phyloP scores from a whole-genome alignment of 192 early-diverging fungal genomes.

The Martensiomyces pterosporus region DNA sequence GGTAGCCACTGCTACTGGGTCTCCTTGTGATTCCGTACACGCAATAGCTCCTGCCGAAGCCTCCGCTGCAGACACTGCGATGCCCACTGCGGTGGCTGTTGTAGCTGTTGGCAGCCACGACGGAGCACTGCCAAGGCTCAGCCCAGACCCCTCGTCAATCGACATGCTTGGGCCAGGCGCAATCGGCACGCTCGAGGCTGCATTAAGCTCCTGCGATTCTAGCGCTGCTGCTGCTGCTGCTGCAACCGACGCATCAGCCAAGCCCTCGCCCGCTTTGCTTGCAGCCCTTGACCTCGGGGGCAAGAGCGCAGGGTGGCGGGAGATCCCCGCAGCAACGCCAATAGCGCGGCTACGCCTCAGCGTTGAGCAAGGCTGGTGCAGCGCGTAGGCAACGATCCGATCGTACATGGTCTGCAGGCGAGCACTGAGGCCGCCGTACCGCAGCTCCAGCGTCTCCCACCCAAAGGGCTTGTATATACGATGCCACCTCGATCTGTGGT shows the following conservation, averaged over 20 bases:
- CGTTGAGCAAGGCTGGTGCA: conserved; percentile 15
- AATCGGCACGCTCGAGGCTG: conserved; percentile 4
- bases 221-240: background rate
- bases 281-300: conserved; percentile 22
- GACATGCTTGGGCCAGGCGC: conserved; percentile 35
- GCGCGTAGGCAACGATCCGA: conserved; percentile 56
- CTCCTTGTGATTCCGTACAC: background rate
- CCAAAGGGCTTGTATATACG: conserved; percentile 81
- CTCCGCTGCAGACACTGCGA: background rate
- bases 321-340: conserved; percentile 42
- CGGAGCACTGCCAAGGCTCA: conserved; percentile 32
- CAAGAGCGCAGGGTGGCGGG: conserved; percentile 33
- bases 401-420: conserved; percentile 66
- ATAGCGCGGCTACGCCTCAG: conserved; percentile 42
- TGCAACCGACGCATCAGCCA: background rate
- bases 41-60: background rate
- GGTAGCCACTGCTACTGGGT: background rate
- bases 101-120: conserved; percentile 30
- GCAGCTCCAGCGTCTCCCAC: conserved; percentile 76
- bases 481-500: conserved; percentile 76
- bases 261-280: conserved; percentile 6
- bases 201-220: too few relatives aligned
- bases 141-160: conserved; percentile 19
- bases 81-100: conserved; percentile 1
- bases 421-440: conserved; percentile 72